Conservation (phyloP, 139 green algal genomes). For the Marvania coccoides region DNA sequence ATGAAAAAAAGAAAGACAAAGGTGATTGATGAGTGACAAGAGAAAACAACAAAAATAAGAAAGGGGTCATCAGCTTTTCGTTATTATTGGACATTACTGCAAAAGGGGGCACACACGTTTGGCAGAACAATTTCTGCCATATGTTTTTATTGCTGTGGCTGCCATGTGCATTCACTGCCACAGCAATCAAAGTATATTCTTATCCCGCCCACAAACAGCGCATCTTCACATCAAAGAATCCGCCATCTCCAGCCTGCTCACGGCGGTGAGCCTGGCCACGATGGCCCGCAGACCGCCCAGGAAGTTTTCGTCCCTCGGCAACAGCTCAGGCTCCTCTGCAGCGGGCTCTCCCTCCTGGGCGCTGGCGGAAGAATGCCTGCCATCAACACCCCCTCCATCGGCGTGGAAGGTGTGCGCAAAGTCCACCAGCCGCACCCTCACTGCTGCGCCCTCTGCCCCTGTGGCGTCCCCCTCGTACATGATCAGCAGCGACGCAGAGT, state of each 20-base stretch:
- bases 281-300: constrained; percentile 45
- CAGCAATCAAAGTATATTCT: too few species aligned
- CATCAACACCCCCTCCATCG: neutral
- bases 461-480: constrained; percentile 69
- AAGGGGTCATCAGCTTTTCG: too few species aligned
- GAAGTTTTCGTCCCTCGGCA: constrained; percentile 77
- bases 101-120: too few species aligned
- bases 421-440: constrained; percentile 61
- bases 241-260: neutral
- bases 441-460: constrained; percentile 2
- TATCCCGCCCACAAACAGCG: too few species aligned
- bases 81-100: too few species aligned
- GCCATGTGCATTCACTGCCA: too few species aligned
- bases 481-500: constrained; percentile 63
- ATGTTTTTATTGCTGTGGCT: too few species aligned
- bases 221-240: neutral
- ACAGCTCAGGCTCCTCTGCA: too few species aligned
- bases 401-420: constrained; percentile 77
- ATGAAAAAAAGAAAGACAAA: neutral
- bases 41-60: neutral
- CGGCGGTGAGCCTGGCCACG: constrained; percentile 13
- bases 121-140: too few species aligned
- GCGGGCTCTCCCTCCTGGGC: neutral
- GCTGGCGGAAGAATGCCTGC: neutral
- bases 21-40: neutral